Evolutionary conservation across 2,329 filamentous ascomycete species (phyloP), one percentile per base, ranked within the genome.

Genomic region (Fusarium chlamydosporum): DNA sequence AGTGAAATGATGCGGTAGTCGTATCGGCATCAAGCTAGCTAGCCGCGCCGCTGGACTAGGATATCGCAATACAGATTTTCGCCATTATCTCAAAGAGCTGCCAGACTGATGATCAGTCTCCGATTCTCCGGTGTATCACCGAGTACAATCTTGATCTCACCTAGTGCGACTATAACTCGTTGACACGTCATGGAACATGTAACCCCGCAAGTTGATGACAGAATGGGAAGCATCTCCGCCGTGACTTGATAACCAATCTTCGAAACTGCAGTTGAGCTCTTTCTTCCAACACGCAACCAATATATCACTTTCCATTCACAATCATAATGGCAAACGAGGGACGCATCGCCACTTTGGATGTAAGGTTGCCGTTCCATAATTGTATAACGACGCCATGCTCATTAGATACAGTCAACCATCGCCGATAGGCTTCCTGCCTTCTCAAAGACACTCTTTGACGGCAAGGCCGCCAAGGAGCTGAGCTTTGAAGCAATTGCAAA

Each of bases 401-500:
- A 73, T 40, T n/a, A 65, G 31, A 31, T 6, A 31, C 15, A 93
- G 91, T 83, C 86, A 60, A 88, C 90, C 33, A 86, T 93, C 66
- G 84, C 86, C 62, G 86, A 88, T 67, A 86, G 89, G 71, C 90
- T 97, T 41, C 92, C 93, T 4, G 78, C 84, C 23, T 89, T 92
- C 71, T 90, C 91, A 12, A 84, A 86, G 67, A 88, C 89, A 7
- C 91, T 97, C 56, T 80, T 80, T 64, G 85, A 88, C 35, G 93
- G 92, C 70, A 97, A 97, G 81, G 90, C 92, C 48, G 78, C 81
- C 57, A 91, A 92, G 80, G 85, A 88, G 70, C 86, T 97, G 35
- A 92, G 85, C 74, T 97, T 97, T 77, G 92, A 93, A 77, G 82
- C 87, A 42, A 94, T 97, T 74, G 92, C 88, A 52, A 81, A 89